phyloP scores from a whole-genome alignment of 306 rosid genomes.

The Fragaria iinumae region DNA sequence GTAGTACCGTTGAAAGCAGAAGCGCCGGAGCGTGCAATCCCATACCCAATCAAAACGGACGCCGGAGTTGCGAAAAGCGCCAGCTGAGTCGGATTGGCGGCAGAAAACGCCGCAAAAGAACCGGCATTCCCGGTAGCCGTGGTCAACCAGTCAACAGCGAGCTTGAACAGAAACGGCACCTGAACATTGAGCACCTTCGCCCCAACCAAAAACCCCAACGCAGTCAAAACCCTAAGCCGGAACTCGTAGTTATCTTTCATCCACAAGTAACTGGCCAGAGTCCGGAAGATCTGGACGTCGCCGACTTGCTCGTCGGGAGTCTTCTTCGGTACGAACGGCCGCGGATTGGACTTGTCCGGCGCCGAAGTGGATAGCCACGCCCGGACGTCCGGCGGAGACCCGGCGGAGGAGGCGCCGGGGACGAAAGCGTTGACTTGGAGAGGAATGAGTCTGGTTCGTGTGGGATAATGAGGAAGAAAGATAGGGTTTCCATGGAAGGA shows the following conservation, averaged over 20 bases:
- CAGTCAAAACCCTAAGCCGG: slow-evolving; percentile 70
- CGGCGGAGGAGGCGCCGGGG: slow-evolving; percentile 30
- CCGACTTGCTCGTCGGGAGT: slow-evolving; percentile 35
- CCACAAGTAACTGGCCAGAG: slow-evolving; percentile 91
- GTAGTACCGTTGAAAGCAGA: slow-evolving; percentile 93
- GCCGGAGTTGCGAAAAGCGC: slow-evolving; percentile 82
- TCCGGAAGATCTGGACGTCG: slow-evolving; percentile 59
- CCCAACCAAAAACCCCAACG: slow-evolving; percentile 82
- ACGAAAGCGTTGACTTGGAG: slow-evolving; percentile 34
- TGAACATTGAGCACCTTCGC: slow-evolving; percentile 98
- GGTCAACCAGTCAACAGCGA: slow-evolving; percentile 88
- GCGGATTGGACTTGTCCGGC: slow-evolving; percentile 18
- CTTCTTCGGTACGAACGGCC: slow-evolving; percentile 22
- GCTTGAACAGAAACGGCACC: slow-evolving; percentile 96
- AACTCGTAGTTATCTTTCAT: slow-evolving; percentile 81
- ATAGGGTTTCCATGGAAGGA: slow-evolving; percentile 27
- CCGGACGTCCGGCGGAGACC: slow-evolving; percentile 19
- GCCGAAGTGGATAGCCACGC: slow-evolving; percentile 37
- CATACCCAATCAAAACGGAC: slow-evolving; percentile 86
- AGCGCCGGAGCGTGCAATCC: slow-evolving; percentile 86
- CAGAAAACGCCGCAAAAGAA: slow-evolving; percentile 55
- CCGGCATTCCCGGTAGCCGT: slow-evolving; percentile 60
- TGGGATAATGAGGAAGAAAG: neutral
- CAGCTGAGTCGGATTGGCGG: slow-evolving; percentile 56
- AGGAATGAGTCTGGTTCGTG: neutral